These are phyloP conservation scores for Clarireedia sp. DNA, from an alignment of 2,329 filamentous ascomycete species.

Conservation along the genomic window DNA sequence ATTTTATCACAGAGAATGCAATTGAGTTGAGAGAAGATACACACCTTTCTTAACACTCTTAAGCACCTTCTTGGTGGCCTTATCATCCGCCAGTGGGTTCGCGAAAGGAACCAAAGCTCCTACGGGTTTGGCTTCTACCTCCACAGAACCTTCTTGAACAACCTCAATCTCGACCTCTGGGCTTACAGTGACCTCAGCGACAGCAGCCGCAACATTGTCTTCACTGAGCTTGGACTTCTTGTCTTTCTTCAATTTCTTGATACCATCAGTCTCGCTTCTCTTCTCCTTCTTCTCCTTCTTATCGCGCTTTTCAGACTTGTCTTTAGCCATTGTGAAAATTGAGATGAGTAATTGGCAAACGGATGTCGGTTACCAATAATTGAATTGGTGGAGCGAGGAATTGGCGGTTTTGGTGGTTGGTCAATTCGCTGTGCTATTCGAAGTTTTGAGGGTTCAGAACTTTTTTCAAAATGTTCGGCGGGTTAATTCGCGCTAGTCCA, in stretches of 20 bases:
- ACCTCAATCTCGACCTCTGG: constrained; percentile 40
- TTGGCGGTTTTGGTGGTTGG: constrained; percentile 7
- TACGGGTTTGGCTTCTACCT: constrained; percentile 37
- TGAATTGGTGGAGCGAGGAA: constrained; percentile 2
- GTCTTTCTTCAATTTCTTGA: constrained; percentile 39
- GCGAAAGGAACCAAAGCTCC: constrained; percentile 75
- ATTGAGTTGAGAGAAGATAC: constrained; percentile 11
- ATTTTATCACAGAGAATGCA: neutral
- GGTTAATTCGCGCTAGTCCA: constrained; percentile 13
- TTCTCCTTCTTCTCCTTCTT: constrained; percentile 66
- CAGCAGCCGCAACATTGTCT: constrained; percentile 47
- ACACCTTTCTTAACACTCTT: constrained; percentile 55
- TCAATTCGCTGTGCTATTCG: constrained; percentile 2
- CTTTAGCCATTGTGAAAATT: constrained; percentile 26
- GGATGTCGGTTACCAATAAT: neutral
- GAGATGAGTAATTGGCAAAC: neutral
- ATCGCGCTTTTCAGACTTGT: constrained; percentile 27
- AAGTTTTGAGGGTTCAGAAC: constrained; percentile 7
- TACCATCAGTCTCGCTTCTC: constrained; percentile 37
- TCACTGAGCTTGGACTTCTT: constrained; percentile 34
- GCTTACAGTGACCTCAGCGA: constrained; percentile 58
- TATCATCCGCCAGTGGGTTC: constrained; percentile 70
- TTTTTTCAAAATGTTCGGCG: constrained; percentile 11
- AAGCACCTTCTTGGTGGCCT: constrained; percentile 59
- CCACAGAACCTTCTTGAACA: constrained; percentile 32